Base-by-base conservation (phyloP, 169 alveolate genomes). In the Plasmodium blacklocki region DNA sequence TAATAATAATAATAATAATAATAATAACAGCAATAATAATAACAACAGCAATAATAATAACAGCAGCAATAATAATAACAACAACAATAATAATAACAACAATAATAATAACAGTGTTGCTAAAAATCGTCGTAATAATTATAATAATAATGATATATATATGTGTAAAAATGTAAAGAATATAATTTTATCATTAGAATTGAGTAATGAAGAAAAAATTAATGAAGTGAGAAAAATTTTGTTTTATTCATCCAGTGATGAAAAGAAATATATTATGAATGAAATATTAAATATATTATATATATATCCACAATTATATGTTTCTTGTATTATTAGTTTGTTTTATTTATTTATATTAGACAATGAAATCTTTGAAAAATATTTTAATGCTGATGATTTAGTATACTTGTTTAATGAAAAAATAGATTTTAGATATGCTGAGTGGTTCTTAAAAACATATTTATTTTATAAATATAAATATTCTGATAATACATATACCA, bases 371-470 rank as follows among this genome's bases (percentile, higher is more conserved):
- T 78, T 78, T 32, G 89, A 78, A 63, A 64, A 47, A 21, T 23
- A 63, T 14, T 78, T 78, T 47, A 39, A 54, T 2, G 21, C 78
- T 0, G 80, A 78, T 50, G 80, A 78, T 15, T 54, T 78, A 14
- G 59, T 78, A 1, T 78, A 64, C 29, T 1, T 78, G 12, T 78
- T 78, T 52, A 78, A 78, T 49, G 78, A 64, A 0, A 78, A 78
- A 50, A 66, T 78, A 2, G 89, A 78, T 26, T 78, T 78, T 23
- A 29, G 89, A 9, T 78, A 78, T 18, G 89, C 89, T 1, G 89
- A 78, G n/a, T 78, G 89, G 89, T 78, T 78, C 54, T 18, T 78
- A 43, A 78, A 78, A 45, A 78, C 78, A 0, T 78, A 78, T 14
- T 32, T 78, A 18, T 78, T 78, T 66, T 78, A 78, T 15, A 78